Evolutionary conservation across 129 eudicot genomes (phyloP), one percentile per base, ranked within the genome.

Genomic region (Flaveria trinervia): DNA sequence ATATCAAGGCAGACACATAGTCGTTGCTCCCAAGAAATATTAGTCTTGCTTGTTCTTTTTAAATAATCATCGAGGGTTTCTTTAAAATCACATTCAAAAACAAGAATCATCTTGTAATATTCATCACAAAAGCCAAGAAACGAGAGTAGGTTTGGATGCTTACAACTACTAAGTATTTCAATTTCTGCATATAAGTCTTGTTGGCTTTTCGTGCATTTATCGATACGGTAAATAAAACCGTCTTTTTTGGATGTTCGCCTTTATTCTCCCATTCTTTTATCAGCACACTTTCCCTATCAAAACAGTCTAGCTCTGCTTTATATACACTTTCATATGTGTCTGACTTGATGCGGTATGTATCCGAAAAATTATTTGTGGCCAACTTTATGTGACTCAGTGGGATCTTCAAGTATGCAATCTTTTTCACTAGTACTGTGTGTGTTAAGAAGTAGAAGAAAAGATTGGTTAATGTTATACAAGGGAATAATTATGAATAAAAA

Each of bases 371-470:
- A 26, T 69, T 5, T 8, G 73, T 69, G 39, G 73, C 57, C 18
- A 14, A 11, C 39, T 18, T 46, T 69, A 69, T 46, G 11, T 22
- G 41, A 5, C 39, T 46, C 0, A 46, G 57, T 68, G 72, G 56
- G 20, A 68, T 68, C 72, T 44, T 68, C 55, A 68, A 68, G 72
- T 68, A 68, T 45, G 72, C n/a, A 45, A 17, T 12, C 4, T 44
- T 48, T 22, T 69, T 16, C 22, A 44, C 43, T 11, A 17, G 17
- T 25, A 44, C 56, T 22, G 18, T 10, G 16, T 68, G 23, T 20
- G 5, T 50, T 50, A 52, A 52, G 59, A 52, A 13, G 55, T 0
- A 49, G 7, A 8, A 46, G 14, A 45, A 9, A 46, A 46, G 50
- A 46, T 10, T 46, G 13, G 0, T 46, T 2, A 46, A 46, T 3